Base-by-base conservation (phyloP, 805 yeast genomes). In the Lachancea lanzarotensis region DNA sequence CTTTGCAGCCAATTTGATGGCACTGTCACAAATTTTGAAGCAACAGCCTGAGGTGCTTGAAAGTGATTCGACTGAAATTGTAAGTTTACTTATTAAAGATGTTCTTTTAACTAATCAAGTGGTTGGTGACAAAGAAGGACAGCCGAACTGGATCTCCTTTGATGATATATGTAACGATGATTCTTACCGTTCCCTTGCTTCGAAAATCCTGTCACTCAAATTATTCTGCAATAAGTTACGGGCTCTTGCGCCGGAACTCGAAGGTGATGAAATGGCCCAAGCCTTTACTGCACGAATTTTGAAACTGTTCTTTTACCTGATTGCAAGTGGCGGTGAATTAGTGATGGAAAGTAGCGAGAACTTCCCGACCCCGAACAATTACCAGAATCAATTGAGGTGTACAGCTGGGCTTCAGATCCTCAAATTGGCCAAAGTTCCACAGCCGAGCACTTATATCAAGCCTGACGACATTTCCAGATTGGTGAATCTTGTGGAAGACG, bases 271-370 rank as follows among this genome's bases (percentile, higher is more conserved):
- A 10, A 64, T 68, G 10, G 59, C 73, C 2, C 63, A 73, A 2
- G 69, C 71, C 12, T 64, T 74, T 35, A 78, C 83, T 0, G 76
- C 73, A 45, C 86, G 88, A 13, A 79, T 84, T 0, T 63, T 87
- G 49, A 84, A 82, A 53, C 64, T 88, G 22, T 69, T 88, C 26
- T 69, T 77, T 29, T 77, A 88, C 1, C 67, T 85, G 29, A 76
- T 88, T 40, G 77, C 80, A 1, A 82, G 82, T 57, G 84, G 84
- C 37, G 96, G 96, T 25, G 96, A 89, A 55, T 73, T 88, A 27
- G 76, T 81, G 2, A 50, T 74, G 43, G 59, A 63, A 47, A 48
- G 59, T 19, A 70, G 71, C 43, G 53, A 71, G 9, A 63, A 66
- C 15, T 70, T 63, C 52, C 81, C 84, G 13, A 84, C 95, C 0